Evolutionary conservation across 257 asterid species (phyloP).

Genomic region (Nicotiana sylvestris): DNA sequence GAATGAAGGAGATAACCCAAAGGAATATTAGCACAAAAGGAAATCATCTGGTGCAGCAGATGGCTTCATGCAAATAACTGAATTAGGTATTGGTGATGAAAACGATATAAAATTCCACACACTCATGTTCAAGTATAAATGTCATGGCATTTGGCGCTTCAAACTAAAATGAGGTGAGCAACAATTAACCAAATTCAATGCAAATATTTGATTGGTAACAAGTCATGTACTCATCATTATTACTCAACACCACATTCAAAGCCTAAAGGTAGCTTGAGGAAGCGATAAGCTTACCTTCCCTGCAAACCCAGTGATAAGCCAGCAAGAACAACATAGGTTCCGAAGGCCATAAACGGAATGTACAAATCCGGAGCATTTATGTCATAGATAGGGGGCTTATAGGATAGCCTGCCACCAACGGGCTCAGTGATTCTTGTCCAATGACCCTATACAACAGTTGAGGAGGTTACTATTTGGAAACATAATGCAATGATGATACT

Average conservation of each 20-base stretch:
- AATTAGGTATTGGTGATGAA: background rate
- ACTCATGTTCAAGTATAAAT: background rate
- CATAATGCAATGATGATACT: background rate
- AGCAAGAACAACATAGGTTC: conserved; percentile 36
- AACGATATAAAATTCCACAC: background rate
- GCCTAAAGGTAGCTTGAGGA: background rate
- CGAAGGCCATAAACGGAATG: conserved; percentile 40
- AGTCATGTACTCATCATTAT: background rate
- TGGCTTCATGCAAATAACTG: background rate
- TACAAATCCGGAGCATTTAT: conserved; percentile 35
- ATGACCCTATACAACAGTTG: conserved; percentile 16
- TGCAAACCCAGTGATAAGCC: conserved; percentile 36
- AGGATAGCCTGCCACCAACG: conserved; percentile 28
- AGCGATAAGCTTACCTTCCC: conserved; percentile 32
- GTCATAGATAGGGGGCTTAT: conserved; percentile 30
- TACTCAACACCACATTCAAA: background rate
- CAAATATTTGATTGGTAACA: background rate
- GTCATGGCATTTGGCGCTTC: background rate
- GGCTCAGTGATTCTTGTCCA: conserved; percentile 33
- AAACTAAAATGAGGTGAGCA: background rate
- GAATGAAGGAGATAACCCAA: background rate
- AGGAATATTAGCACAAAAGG: background rate
- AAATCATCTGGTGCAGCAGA: background rate
- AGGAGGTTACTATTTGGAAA: background rate
- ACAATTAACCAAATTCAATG: background rate